These are phyloP conservation scores for Trichoderma endophyticum DNA, from an alignment of 2,329 filamentous ascomycete genomes.

Conservation along the genomic window DNA sequence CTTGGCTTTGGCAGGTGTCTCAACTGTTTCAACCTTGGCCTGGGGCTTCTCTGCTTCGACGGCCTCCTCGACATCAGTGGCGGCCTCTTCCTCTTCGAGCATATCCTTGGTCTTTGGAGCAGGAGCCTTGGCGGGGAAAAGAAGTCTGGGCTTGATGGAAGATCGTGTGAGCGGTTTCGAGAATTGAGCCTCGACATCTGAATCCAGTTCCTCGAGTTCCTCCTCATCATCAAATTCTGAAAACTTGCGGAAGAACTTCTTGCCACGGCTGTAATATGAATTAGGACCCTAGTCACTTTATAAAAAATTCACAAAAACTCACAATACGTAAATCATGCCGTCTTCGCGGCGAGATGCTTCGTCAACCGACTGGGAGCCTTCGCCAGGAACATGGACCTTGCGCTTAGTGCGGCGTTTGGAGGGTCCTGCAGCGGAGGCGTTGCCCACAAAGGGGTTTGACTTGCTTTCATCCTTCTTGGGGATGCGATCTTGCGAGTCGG, in stretches of 20 bases:
- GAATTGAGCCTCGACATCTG: conserved; percentile 36
- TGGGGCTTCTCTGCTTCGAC: conserved; percentile 32
- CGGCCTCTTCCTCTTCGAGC: conserved; percentile 57
- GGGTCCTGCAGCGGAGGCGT: conserved; percentile 38
- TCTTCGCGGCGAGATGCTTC: conserved; percentile 64
- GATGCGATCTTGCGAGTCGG: conserved; percentile 74
- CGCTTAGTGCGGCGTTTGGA: conserved; percentile 55
- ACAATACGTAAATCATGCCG: conserved; percentile 76
- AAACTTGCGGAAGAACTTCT: conserved; percentile 73
- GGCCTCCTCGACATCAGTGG: conserved; percentile 55
- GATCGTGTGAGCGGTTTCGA: conserved; percentile 58
- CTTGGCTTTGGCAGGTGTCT: conserved; percentile 39
- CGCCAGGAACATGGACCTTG: conserved; percentile 53
- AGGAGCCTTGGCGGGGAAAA: conserved; percentile 55
- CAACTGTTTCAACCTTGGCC: conserved; percentile 33
- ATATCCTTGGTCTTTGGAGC: conserved; percentile 39
- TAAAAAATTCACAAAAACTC: conserved; percentile 41
- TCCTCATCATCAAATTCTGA: conserved; percentile 36
- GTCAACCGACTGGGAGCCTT: conserved; percentile 58
- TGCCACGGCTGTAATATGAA: conserved; percentile 62
- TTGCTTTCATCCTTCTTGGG: conserved; percentile 63
- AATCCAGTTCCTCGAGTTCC: conserved; percentile 32
- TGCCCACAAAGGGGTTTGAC: conserved; percentile 70
- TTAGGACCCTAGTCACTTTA: neutral
- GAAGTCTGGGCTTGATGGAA: conserved; percentile 67